Percentiles rank a stretch among this genome's conserved stretches.
phyloP scores from a whole-genome alignment of 768 basidiomycete genomes.

The Russula ochroleuca region DNA sequence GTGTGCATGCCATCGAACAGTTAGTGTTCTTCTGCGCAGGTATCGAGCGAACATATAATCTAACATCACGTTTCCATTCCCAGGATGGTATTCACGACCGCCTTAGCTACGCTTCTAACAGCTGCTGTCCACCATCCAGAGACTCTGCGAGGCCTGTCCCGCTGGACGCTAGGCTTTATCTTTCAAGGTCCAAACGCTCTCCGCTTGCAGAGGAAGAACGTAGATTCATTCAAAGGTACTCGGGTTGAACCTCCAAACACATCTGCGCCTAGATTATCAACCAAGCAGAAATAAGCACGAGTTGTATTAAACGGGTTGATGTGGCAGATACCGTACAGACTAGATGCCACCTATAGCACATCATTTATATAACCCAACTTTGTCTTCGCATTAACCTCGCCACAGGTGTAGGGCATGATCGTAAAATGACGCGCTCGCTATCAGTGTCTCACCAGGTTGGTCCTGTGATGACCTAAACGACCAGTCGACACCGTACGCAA shows the following conservation, averaged over 20 bases:
- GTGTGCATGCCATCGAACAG: conserved; percentile 51
- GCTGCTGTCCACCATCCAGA: conserved; percentile 57
- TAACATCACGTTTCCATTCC: not conserved
- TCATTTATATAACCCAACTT: conserved; percentile 1
- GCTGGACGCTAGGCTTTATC: conserved; percentile 66
- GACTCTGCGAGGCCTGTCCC: conserved; percentile 65
- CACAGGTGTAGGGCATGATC: conserved; percentile 83
- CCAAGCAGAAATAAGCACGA: not conserved
- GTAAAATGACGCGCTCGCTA: conserved; percentile 95
- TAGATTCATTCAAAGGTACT: conserved; percentile 23
- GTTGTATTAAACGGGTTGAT: not conserved
- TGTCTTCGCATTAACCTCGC: conserved; percentile 46
- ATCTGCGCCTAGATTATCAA: conserved; percentile 5
- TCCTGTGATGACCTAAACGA: conserved; percentile 41
- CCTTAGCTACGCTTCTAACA: conserved; percentile 62
- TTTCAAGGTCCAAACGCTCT: conserved; percentile 55
- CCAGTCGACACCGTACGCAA: conserved; percentile 96
- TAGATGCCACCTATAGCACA: conserved; percentile 10
- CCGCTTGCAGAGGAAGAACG: conserved; percentile 39
- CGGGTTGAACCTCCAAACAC: conserved; percentile 22
- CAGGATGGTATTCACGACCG: conserved; percentile 58
- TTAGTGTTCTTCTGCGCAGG: conserved; percentile 33
- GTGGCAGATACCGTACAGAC: conserved; percentile 7
- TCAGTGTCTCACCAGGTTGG: conserved; percentile 42
- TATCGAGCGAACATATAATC: not conserved